These are phyloP conservation scores for Claviceps citrina DNA, from an alignment of 2,329 filamentous ascomycete species.

Conservation along the genomic window DNA sequence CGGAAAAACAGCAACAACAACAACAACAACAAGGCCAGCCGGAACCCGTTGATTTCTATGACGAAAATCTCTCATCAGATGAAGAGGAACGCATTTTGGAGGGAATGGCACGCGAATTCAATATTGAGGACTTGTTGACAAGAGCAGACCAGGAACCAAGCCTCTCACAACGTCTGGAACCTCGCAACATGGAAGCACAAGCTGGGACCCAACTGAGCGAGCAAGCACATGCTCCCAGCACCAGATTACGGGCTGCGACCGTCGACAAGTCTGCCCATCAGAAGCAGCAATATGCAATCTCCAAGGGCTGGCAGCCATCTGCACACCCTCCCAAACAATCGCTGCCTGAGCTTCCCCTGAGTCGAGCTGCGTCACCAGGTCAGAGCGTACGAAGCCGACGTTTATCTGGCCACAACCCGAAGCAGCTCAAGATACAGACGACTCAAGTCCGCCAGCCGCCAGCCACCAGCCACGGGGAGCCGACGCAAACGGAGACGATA, in stretches of 20 bases:
- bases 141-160: slow-evolving; percentile 34
- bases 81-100: slow-evolving; percentile 70
- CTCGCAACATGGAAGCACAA: slow-evolving; percentile 59
- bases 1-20: no score
- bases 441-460: slow-evolving; percentile 15
- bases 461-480: slow-evolving; percentile 4
- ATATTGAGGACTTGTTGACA: slow-evolving; percentile 70
- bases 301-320: slow-evolving; percentile 13
- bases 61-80: slow-evolving; percentile 43
- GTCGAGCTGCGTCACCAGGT: slow-evolving; percentile 17
- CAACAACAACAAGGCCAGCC: slow-evolving; percentile 12
- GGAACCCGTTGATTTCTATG: slow-evolving; percentile 41
- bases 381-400: slow-evolving; percentile 57
- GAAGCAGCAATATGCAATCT: slow-evolving; percentile 5
- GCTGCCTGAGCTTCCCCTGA: slow-evolving; percentile 28
- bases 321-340: slow-evolving; percentile 35
- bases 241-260: slow-evolving; percentile 48
- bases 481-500: not conserved
- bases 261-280: slow-evolving; percentile 35
- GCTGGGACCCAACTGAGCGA: slow-evolving; percentile 68
- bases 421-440: slow-evolving; percentile 83
- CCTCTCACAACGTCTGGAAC: slow-evolving; percentile 28
- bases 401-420: slow-evolving; percentile 64
- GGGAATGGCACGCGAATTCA: slow-evolving; percentile 73
- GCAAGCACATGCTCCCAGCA: slow-evolving; percentile 23